Percentiles rank a stretch among this genome's conserved stretches.
phyloP scores from a whole-genome alignment of 495 filamentous ascomycete genomes.

The Hypoxylon rickii region DNA sequence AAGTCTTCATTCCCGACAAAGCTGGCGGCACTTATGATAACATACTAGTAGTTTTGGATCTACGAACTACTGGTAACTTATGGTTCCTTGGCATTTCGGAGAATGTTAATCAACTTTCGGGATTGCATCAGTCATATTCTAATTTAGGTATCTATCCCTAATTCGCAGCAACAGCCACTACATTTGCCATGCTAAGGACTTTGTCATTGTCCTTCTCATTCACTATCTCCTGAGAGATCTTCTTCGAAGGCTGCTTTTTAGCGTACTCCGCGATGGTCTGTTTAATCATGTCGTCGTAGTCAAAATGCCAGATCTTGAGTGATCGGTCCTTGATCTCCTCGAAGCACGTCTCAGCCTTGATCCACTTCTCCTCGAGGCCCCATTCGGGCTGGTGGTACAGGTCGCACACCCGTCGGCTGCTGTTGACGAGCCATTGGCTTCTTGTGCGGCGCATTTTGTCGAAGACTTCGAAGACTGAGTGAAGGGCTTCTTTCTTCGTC shows the following conservation, averaged over 20 bases:
- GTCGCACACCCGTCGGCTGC: constrained; percentile 34
- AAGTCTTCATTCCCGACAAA: no score
- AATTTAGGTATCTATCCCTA: no score
- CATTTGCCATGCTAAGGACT: neutral
- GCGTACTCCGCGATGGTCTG: constrained; percentile 8
- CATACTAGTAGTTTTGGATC: no score
- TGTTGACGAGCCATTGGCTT: constrained; percentile 44
- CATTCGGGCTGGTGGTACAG: constrained; percentile 40
- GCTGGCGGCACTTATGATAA: no score
- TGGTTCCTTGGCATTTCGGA: no score
- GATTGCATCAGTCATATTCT: no score
- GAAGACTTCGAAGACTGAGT: constrained; percentile 19
- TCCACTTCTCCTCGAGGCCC: constrained; percentile 28
- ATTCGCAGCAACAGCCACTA: constrained; percentile 7
- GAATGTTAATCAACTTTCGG: no score
- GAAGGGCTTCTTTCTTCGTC: constrained; percentile 14
- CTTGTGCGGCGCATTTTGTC: constrained; percentile 28
- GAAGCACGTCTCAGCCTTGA: constrained; percentile 41
- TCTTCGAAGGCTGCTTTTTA: neutral
- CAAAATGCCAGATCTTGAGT: constrained; percentile 43
- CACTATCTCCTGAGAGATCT: neutral
- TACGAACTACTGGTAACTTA: no score
- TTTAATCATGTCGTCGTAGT: constrained; percentile 39
- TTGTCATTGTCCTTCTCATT: neutral
- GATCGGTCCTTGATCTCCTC: constrained; percentile 37